Evolutionary conservation across 306 rosid species (phyloP), one percentile per base, ranked within the genome.

Genomic region (Cyclanthera cordifolia): DNA sequence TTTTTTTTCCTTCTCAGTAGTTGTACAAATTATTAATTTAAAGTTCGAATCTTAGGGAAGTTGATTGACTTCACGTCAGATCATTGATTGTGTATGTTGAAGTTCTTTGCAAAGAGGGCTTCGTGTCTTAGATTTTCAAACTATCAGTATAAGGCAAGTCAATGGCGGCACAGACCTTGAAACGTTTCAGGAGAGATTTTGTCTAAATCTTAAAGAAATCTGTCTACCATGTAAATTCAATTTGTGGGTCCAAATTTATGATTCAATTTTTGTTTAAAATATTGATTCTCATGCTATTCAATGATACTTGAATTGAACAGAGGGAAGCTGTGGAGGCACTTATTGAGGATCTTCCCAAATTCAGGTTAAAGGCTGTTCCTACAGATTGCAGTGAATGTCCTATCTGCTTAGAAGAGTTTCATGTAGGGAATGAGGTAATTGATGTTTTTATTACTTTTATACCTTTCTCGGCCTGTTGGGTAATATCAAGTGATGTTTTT

Each of bases 291-390:
- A 45, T 55, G 23, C 41, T 72, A 72, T 66, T 56, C 61, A 25
- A 79, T 60, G 70, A 80, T 69, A 53, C 77, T 77, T 43, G 20
- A 25, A 7, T 77, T 43, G 20, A 25, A 7, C 88, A 93, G 99
- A 90, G 95, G 77, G 99, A 93, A 83, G 99, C 99, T 21, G 99
- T 93, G 20, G 99, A 93, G 85, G 99, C 99, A 72, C 88, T 93
- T 72, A 90, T 93, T 82, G 96, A 93, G 90, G 99, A 93, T 77
- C 97, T 93, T 63, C 99, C 99, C 0, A 90, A 93, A 84, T 93
- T 93, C 82, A 82, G 85, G 79, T 79, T 93, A 68, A 93, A 93
- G 87, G 95, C 99, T 72, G 99, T 93, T 80, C 97, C 97, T 54
- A 90, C 97, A 8, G 99, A 93, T 79, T 93, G 99, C 82, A 86